Evolutionary conservation across 208 protist genomes (phyloP), one percentile per base, ranked within the genome.

Genomic region (Porcisia deanei): DNA sequence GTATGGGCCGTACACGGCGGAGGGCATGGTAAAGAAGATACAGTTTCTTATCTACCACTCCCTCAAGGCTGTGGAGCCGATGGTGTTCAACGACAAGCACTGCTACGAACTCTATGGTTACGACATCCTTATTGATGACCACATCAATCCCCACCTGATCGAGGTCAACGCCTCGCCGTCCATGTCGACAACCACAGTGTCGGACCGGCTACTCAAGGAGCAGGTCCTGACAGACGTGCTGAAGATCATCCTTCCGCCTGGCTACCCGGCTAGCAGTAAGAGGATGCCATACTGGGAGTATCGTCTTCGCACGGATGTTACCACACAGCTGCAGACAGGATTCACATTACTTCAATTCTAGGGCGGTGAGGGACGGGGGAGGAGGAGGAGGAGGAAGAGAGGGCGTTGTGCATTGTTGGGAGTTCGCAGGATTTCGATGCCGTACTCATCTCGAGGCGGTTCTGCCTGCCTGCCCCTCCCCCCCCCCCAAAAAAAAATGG

Each of bases 21-120:
- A 94, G 76, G 83, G 87, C 20, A 82, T 99, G 53, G 91, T 97
- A 76, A 68, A 66, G 16, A 90, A 91, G 71, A 99, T 99, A 71
- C 78, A 98, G 52, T 97, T 94, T 73, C 82, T 99, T 47, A 98
- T 99, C 65, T 91, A 91, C 57, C 92, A 98, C 76, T 98, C 95
- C 14, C 88, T 99, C 16, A 87, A 88, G 70, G 92, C 96, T 16
- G 90, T 96, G 81, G 93, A 98, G 71, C 74, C 84, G 60, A 87
- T 98, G 6, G 97, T 99, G 66, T 98, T 98, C 73, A 98, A 98
- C 71, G 98, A 99, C 79, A 90, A 88, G 71, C 91, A 98, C 79
- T 99, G 94, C 75, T 99, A 99, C 88, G 99, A 99, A 82, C 76
- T 98, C 22, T 99, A 99, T 87, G 99, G 99, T 25, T 99, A 98